Evolutionary conservation across 2,329 filamentous ascomycete species (phyloP).

Genomic region (Alternaria ethzedia): DNA sequence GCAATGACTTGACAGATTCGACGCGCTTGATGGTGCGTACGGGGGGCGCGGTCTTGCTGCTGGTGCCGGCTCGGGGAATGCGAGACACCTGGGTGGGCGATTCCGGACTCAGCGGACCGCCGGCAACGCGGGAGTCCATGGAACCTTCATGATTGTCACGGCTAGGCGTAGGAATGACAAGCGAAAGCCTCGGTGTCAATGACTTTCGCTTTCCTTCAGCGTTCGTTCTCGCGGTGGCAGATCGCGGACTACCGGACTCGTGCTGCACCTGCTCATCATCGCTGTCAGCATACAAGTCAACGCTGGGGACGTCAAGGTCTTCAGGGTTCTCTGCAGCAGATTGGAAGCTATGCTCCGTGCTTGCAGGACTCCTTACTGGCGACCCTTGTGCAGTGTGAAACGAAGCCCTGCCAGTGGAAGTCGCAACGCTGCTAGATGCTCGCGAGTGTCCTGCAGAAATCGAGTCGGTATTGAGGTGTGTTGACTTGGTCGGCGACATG

Average conservation of each 20-base stretch:
- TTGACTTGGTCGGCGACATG: conserved; percentile 23
- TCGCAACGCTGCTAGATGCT: conserved; percentile 24
- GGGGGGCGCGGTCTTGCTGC: background rate
- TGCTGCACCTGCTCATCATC: conserved; percentile 15
- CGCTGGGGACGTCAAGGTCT: background rate
- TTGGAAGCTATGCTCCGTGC: conserved; percentile 27
- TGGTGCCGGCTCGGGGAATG: conserved; percentile 30
- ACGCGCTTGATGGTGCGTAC: conserved; percentile 22
- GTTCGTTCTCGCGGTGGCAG: background rate
- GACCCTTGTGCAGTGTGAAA: conserved; percentile 33
- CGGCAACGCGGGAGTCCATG: conserved; percentile 1
- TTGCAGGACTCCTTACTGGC: conserved; percentile 37
- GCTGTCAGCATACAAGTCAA: conserved; percentile 23
- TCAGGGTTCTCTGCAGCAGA: conserved; percentile 23
- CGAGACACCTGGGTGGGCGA: conserved; percentile 27
- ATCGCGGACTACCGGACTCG: background rate
- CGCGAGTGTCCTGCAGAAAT: conserved; percentile 8
- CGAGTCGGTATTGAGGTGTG: background rate
- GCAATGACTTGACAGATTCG: conserved; percentile 18
- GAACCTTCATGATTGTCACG: background rate
- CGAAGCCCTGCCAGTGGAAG: conserved; percentile 24
- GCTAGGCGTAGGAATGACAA: conserved; percentile 21
- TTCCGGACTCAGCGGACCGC: background rate
- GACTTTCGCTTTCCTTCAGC: background rate
- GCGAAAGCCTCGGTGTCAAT: conserved; percentile 26